Evolutionary conservation across 257 asterid species (phyloP).

Genomic region (Dorcoceras hygrometricum): DNA sequence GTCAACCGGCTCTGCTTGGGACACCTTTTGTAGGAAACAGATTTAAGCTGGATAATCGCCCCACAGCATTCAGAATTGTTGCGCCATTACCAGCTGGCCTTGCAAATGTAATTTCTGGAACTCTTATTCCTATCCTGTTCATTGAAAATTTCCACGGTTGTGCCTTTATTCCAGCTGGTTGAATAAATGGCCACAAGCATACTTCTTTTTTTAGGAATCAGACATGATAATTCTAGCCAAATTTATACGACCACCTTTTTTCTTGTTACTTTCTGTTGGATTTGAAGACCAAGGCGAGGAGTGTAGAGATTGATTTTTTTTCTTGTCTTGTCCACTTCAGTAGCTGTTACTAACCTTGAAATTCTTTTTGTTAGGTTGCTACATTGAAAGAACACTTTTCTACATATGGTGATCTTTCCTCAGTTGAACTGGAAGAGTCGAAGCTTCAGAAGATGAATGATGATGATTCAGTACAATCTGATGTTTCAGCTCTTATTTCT

Average conservation of each 20-base stretch:
- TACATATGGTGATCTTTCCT: constrained; percentile 64
- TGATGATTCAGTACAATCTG: constrained; percentile 37
- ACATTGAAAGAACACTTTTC: constrained; percentile 81
- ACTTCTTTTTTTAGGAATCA: neutral
- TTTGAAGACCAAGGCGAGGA: neutral
- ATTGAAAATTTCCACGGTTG: neutral
- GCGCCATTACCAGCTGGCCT: constrained; percentile 82
- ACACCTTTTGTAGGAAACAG: constrained; percentile 58
- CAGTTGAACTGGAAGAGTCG: constrained; percentile 63
- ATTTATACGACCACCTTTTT: neutral
- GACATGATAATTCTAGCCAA: neutral
- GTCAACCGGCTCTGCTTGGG: constrained; percentile 43
- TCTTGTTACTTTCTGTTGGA: neutral
- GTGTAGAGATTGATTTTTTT: neutral
- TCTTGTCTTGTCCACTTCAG: neutral
- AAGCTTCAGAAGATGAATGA: constrained; percentile 41
- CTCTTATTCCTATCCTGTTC: neutral
- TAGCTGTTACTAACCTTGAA: neutral
- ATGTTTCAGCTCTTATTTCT: constrained; percentile 59
- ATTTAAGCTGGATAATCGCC: constrained; percentile 91
- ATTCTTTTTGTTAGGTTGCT: constrained; percentile 47
- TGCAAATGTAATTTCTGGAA: constrained; percentile 54
- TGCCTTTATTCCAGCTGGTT: neutral
- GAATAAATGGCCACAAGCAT: neutral
- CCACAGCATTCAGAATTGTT: constrained; percentile 72